Evolutionary conservation across 306 rosid species (phyloP).

Genomic region (cucumber (Cucumis sativus)): Cucumber_9930_V3 NC_026661.2:17090001-17090500

Average conservation of each 20-base stretch:
- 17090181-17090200: neutral
- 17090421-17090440: slow-evolving; percentile 17
- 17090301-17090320: neutral
- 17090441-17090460: slow-evolving; percentile 19
- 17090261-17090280: neutral
- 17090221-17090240: neutral
- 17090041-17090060: too few species aligned
- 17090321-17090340: neutral
- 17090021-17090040: too few species aligned
- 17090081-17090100: neutral
- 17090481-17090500: slow-evolving; percentile 11
- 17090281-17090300: neutral
- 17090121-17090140: neutral
- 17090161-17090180: neutral
- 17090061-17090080: too few species aligned
- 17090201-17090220: neutral
- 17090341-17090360: neutral
- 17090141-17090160: neutral
- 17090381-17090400: neutral
- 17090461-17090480: slow-evolving; percentile 15
- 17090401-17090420: slow-evolving; percentile 24
- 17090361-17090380: neutral
- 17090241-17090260: neutral
- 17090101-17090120: neutral
- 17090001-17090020: too few species aligned